These are phyloP conservation scores for Rhododendron simsii DNA, from an alignment of 148 eudicot species.

Conservation along the genomic window DNA sequence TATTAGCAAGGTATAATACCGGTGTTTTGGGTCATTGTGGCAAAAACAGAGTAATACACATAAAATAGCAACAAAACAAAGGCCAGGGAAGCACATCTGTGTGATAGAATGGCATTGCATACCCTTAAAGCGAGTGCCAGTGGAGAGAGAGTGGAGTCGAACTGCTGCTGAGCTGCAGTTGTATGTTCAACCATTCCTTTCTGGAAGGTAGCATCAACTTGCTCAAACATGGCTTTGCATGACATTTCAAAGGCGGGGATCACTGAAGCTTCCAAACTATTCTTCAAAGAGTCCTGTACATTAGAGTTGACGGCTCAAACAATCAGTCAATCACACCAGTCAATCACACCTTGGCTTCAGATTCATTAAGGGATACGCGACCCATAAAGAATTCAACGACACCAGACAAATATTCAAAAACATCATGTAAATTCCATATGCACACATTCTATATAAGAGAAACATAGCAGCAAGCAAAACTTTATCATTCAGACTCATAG, in stretches of 20 bases:
- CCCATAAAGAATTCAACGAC: not conserved
- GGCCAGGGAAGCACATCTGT: not conserved
- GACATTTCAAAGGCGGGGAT: constrained; percentile 91
- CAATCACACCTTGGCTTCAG: not conserved
- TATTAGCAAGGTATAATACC: not conserved
- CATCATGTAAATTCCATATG: not conserved
- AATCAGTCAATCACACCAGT: not conserved
- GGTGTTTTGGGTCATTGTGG: not conserved
- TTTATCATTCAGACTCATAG: not conserved
- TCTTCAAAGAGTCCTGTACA: constrained; percentile 76
- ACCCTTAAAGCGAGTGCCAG: constrained; percentile 81
- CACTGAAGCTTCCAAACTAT: constrained; percentile 68
- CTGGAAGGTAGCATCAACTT: constrained; percentile 84
- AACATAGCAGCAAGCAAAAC: not conserved
- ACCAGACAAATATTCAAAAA: not conserved
- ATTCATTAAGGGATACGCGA: not conserved
- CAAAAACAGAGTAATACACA: not conserved
- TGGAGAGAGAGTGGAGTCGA: constrained; percentile 70
- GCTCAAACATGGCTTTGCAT: constrained; percentile 95
- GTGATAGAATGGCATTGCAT: constrained; percentile 8
- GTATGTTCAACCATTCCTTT: constrained; percentile 87
- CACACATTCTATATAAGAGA: not conserved
- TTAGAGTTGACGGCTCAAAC: not conserved
- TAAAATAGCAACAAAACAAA: not conserved
- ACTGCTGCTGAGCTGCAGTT: constrained; percentile 57